Evolutionary conservation across 331 rosid genomes (phyloP), one percentile per base, ranked within the genome.

Genomic region (Prunus yedoensis): DNA sequence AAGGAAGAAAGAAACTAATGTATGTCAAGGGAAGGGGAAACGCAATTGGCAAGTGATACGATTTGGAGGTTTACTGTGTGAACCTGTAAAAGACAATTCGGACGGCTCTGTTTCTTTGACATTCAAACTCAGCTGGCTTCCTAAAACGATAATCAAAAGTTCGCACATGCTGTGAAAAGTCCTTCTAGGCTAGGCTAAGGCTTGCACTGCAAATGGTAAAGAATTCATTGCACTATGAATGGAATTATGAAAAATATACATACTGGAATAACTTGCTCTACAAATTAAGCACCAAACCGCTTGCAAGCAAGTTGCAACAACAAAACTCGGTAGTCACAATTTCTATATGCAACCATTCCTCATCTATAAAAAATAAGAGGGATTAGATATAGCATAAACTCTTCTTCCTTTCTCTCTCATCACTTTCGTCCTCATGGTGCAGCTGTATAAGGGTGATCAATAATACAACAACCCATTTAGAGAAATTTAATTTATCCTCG

Each of bases 401-500:
- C 49, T 45, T 45, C 13, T 45, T 45, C 49, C 49, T 45, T 45
- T 11, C 49, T 45, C 49, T 45, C 66, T 78, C 74, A 66, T 69
- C 89, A 79, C 27, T 74, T 57, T 71, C 66, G 65, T 80, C 79
- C 58, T 78, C 80, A 54, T 70, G 47, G 1, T 17, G 10, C 18
- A 53, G 59, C 59, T 4, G 59, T 18, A 53, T 53, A 5, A 53
- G 18, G 54, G 54, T 27, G 27, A 68, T 25, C 5, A 58, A 4
- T 27, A 28, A 45, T 45, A 45, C 49, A 43, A 43, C 32, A 62
- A 28, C 17, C 68, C 63, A 60, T 27, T 63, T 13, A 1, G n/a
- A 43, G 8, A 9, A 70, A 17, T 32, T 79, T 71, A 83, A 77
- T 77, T 91, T 69, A 86, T 88, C 90, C 94, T 88, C 15, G 92